phyloP scores from a whole-genome alignment of 1,284 basidiomycete species.

The Cutaneotrichosporon cutaneum region DNA sequence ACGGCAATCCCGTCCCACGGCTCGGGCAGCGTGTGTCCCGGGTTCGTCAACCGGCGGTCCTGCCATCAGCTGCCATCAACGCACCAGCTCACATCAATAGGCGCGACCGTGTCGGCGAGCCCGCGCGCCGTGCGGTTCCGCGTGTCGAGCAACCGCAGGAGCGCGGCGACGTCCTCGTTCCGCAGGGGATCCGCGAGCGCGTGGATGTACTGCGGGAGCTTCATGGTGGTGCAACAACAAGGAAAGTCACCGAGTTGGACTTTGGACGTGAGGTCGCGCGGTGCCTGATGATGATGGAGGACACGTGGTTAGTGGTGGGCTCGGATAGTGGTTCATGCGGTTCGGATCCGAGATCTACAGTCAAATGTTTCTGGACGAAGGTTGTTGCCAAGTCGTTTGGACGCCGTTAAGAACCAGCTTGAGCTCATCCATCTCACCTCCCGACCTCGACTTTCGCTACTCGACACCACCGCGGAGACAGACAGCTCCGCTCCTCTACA shows the following conservation, averaged over 20 bases:
- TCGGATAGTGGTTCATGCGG: not conserved
- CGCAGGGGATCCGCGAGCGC: slow-evolving; percentile 40
- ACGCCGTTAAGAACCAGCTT: not conserved
- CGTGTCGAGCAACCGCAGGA: slow-evolving; percentile 37
- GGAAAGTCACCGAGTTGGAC: not conserved
- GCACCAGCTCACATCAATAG: slow-evolving; percentile 36
- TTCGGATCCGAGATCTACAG: slow-evolving; percentile 12
- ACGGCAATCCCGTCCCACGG: slow-evolving; percentile 49
- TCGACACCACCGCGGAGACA: not conserved
- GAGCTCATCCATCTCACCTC: not conserved
- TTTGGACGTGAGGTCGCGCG: not conserved
- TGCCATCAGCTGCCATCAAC: slow-evolving; percentile 18
- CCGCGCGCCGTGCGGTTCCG: slow-evolving; percentile 42
- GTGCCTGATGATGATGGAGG: not conserved
- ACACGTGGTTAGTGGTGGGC: not conserved
- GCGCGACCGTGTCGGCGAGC: slow-evolving; percentile 41
- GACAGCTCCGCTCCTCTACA: not conserved
- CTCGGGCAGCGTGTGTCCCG: slow-evolving; percentile 40
- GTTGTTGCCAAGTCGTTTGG: not conserved
- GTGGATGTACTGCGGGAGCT: slow-evolving; percentile 44
- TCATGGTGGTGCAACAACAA: slow-evolving; percentile 32
- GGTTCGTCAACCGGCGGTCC: slow-evolving; percentile 39
- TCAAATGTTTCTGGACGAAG: slow-evolving; percentile 2
- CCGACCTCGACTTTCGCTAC: not conserved
- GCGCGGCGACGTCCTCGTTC: slow-evolving; percentile 31